phyloP scores from a whole-genome alignment of 306 rosid genomes.

The Trifolium dubium region DNA sequence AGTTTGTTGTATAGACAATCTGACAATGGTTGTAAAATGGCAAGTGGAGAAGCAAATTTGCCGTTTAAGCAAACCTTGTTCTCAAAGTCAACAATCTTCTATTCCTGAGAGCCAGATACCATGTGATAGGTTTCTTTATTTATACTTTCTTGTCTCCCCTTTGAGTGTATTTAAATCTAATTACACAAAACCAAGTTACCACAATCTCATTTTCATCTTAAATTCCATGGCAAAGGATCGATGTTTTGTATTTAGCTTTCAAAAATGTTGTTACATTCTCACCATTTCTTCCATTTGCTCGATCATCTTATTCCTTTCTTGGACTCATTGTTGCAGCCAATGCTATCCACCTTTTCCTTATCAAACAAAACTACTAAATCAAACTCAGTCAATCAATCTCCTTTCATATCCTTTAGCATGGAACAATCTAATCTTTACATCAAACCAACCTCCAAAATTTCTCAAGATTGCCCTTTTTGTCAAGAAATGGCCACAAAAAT shows the following conservation, averaged over 20 bases:
- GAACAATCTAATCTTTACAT: conserved; percentile 60
- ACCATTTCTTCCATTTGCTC: conserved; percentile 51
- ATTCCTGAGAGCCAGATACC: background rate
- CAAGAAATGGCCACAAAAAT: conserved; percentile 76
- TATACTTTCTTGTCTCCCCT: background rate
- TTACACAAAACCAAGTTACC: background rate
- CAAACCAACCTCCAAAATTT: conserved; percentile 50
- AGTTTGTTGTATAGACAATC: background rate
- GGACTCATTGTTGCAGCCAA: conserved; percentile 55
- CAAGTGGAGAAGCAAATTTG: background rate
- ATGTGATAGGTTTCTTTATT: conserved; percentile 28
- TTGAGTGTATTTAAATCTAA: conserved; percentile 14
- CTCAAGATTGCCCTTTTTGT: conserved; percentile 75
- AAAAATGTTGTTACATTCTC: conserved; percentile 41
- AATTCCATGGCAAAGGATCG: conserved; percentile 52
- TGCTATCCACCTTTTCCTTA: conserved; percentile 35
- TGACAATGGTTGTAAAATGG: background rate
- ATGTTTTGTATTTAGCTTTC: conserved; percentile 47
- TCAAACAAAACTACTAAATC: conserved; percentile 48
- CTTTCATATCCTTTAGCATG: conserved; percentile 66
- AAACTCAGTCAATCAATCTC: conserved; percentile 48
- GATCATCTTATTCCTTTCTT: conserved; percentile 48
- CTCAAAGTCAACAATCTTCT: conserved; percentile 29
- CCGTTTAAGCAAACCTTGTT: conserved; percentile 26
- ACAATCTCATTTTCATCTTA: conserved; percentile 17